Conservation (phyloP, 257 asterid genomes). For the Solanum pinnatisectum region DNA sequence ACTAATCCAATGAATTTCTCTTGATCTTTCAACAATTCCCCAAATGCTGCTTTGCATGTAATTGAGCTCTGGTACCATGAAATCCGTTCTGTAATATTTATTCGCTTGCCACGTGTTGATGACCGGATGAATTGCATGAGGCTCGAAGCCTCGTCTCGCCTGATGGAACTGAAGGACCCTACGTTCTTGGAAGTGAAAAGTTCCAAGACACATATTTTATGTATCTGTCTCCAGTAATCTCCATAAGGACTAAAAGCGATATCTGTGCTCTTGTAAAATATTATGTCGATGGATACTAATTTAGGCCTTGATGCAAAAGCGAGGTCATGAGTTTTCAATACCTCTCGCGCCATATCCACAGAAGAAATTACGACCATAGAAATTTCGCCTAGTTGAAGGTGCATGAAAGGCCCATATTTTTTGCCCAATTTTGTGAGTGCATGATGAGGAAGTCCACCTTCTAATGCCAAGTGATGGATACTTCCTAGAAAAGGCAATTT, state of each 20-base stretch:
- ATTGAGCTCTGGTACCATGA: background rate
- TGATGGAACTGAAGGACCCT: slow-evolving; percentile 9
- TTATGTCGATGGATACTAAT: slow-evolving; percentile 6
- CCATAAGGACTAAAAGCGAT: slow-evolving; percentile 24
- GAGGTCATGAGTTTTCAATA: background rate
- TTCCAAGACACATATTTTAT: slow-evolving; percentile 28
- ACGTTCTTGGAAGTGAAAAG: slow-evolving; percentile 20
- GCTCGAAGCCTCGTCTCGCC: slow-evolving; percentile 6
- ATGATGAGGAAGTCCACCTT: slow-evolving; percentile 15
- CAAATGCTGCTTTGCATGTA: background rate
- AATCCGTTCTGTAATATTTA: background rate
- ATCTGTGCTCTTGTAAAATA: slow-evolving; percentile 14
- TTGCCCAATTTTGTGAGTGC: slow-evolving; percentile 3
- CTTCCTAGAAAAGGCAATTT: slow-evolving; percentile 17
- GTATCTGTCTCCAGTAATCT: slow-evolving; percentile 36
- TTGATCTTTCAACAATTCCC: background rate
- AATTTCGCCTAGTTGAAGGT: slow-evolving; percentile 25
- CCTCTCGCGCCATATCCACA: background rate
- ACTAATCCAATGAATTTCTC: background rate
- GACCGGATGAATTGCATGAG: slow-evolving; percentile 3
- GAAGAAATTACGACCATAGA: slow-evolving; percentile 23
- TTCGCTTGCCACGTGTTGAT: background rate
- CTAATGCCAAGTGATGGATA: slow-evolving; percentile 16
- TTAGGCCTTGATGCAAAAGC: slow-evolving; percentile 28
- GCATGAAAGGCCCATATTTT: slow-evolving; percentile 27